These are phyloP conservation scores for Ophiocordyceps camponoti-floridani DNA, from an alignment of 2,329 filamentous ascomycete species.

Conservation along the genomic window DNA sequence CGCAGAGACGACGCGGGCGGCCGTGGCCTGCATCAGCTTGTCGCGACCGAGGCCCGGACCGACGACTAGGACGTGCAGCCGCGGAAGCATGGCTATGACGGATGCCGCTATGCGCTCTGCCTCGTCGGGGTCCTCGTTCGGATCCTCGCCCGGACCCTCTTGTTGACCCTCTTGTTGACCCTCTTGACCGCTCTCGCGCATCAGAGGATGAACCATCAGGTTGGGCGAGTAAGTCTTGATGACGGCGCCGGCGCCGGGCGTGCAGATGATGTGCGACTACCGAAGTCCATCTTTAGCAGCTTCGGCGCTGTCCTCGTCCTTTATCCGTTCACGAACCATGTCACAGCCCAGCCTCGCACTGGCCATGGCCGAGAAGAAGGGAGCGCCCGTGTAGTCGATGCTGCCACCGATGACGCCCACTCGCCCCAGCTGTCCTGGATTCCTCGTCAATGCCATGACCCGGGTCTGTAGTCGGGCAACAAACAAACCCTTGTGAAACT, in stretches of 20 bases:
- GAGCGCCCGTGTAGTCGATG: slow-evolving; percentile 90
- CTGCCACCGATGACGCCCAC: slow-evolving; percentile 90
- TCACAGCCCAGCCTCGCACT: slow-evolving; percentile 80
- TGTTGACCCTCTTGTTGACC: slow-evolving; percentile 1
- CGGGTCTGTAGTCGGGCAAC: neutral
- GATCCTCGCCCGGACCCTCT: no score
- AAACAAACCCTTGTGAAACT: slow-evolving; percentile 77
- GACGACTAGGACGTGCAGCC: slow-evolving; percentile 82
- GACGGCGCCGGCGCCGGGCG: slow-evolving; percentile 66
- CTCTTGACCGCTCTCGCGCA: slow-evolving; percentile 48
- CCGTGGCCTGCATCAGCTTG: slow-evolving; percentile 74
- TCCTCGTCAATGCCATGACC: neutral
- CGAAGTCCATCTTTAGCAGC: neutral
- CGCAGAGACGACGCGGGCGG: slow-evolving; percentile 58
- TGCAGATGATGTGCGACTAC: slow-evolving; percentile 88
- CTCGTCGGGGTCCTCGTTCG: slow-evolving; percentile 27
- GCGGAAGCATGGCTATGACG: slow-evolving; percentile 65
- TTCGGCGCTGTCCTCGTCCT: neutral
- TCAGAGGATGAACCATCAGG: slow-evolving; percentile 93
- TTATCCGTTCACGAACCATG: slow-evolving; percentile 40
- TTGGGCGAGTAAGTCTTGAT: slow-evolving; percentile 98
- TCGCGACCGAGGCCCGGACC: slow-evolving; percentile 87
- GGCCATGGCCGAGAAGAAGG: slow-evolving; percentile 96
- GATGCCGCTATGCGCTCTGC: slow-evolving; percentile 42
- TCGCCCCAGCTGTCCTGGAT: slow-evolving; percentile 69